Evolutionary conservation across 768 basidiomycete species (phyloP).

Genomic region (Serpula lacrymans): DNA sequence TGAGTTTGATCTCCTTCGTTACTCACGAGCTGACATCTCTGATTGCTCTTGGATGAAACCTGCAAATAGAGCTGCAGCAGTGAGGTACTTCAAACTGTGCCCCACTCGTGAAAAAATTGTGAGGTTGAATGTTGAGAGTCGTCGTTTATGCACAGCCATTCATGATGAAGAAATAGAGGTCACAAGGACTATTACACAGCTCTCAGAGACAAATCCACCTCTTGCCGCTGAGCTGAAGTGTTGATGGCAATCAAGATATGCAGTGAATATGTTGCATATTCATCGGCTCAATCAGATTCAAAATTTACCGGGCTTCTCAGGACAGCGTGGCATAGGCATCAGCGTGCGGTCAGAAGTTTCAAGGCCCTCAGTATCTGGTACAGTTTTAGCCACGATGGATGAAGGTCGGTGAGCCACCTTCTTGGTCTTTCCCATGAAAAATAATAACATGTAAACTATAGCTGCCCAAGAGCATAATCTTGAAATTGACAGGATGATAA

Average conservation of each 20-base stretch:
- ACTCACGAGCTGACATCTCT: slow-evolving; percentile 19
- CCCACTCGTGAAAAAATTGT: slow-evolving; percentile 23
- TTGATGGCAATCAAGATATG: background rate
- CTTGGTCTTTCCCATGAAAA: no score
- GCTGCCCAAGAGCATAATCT: no score
- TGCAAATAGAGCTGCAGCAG: slow-evolving; percentile 14
- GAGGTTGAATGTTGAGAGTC: slow-evolving; percentile 22
- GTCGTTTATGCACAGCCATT: slow-evolving; percentile 12
- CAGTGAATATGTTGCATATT: background rate
- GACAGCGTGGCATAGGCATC: background rate
- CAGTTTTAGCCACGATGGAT: no score
- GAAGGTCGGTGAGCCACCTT: no score
- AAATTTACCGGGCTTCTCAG: background rate
- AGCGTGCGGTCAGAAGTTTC: no score
- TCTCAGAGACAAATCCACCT: background rate
- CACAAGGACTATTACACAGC: background rate
- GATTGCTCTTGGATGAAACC: slow-evolving; percentile 18
- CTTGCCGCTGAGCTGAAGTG: slow-evolving; percentile 4
- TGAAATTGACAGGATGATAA: no score
- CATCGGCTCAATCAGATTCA: slow-evolving; percentile 5
- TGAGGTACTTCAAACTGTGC: slow-evolving; percentile 19
- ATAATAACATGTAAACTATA: no score
- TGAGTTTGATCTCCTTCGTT: slow-evolving; percentile 14
- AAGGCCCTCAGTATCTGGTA: no score
- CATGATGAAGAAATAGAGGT: slow-evolving; percentile 15